Evolutionary conservation across 1,139 yeast species (phyloP).

Genomic region (Martiniozyma asiatica): DNA sequence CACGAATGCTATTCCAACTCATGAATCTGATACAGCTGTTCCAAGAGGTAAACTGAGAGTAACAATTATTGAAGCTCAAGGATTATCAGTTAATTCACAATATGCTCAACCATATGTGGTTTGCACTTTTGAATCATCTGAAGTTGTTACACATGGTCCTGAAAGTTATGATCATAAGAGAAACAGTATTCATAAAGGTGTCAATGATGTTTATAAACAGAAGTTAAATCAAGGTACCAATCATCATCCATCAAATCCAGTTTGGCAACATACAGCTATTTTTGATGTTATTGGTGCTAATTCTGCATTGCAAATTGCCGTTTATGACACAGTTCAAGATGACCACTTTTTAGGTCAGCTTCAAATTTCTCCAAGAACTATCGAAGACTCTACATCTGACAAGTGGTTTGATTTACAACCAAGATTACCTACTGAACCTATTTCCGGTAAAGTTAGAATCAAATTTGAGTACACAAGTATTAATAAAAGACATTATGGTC

Average conservation of each 20-base stretch:
- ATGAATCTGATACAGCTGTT: conserved; percentile 23
- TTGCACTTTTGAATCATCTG: conserved; percentile 87
- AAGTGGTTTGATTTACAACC: conserved; percentile 70
- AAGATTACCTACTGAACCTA: conserved; percentile 65
- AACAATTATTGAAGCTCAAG: conserved; percentile 67
- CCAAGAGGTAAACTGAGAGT: conserved; percentile 80
- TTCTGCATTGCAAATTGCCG: conserved; percentile 74
- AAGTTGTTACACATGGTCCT: conserved; percentile 76
- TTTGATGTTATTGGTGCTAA: conserved; percentile 83
- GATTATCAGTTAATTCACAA: conserved; percentile 41
- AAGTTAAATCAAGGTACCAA: conserved; percentile 9
- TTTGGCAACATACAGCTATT: conserved; percentile 84
- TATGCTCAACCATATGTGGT: conserved; percentile 78
- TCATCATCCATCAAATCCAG: conserved; percentile 46
- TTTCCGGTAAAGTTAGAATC: conserved; percentile 65
- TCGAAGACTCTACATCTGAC: conserved; percentile 31
- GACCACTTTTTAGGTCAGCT: conserved; percentile 84
- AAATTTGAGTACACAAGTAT: conserved; percentile 64
- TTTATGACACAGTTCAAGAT: conserved; percentile 73
- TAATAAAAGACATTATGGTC: conserved; percentile 70
- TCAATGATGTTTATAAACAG: conserved; percentile 3
- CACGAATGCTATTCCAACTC: conserved; percentile 12
- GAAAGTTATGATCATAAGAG: conserved; percentile 36
- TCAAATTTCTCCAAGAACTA: conserved; percentile 55
- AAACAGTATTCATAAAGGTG: conserved; percentile 3